Conservation (phyloP, 331 rosid genomes). For the Prunus yedoensis region DNA sequence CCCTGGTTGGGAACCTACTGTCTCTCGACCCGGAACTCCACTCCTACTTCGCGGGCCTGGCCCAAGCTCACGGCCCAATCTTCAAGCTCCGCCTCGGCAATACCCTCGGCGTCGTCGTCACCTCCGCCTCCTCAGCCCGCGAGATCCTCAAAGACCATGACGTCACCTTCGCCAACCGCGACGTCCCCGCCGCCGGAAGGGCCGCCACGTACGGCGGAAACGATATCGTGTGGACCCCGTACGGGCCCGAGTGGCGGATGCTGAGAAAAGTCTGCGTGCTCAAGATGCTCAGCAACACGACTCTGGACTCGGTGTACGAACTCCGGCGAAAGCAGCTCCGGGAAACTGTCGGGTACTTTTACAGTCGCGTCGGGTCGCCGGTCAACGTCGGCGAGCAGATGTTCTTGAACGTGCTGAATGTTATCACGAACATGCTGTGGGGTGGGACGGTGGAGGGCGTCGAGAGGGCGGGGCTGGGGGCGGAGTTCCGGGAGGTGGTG, state of each 20-base stretch:
- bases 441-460: slow-evolving; percentile 62
- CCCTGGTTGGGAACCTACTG: slow-evolving; percentile 66
- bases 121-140: slow-evolving; percentile 58
- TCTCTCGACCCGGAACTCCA: slow-evolving; percentile 75
- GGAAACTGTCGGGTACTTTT: slow-evolving; percentile 29
- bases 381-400: slow-evolving; percentile 66
- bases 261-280: slow-evolving; percentile 58
- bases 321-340: slow-evolving; percentile 59
- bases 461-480: slow-evolving; percentile 44
- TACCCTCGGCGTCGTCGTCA: slow-evolving; percentile 46
- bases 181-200: slow-evolving; percentile 50
- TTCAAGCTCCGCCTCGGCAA: slow-evolving; percentile 58
- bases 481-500: slow-evolving; percentile 58
- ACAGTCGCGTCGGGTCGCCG: slow-evolving; percentile 36
- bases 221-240: slow-evolving; percentile 68
- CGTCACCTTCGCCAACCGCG: slow-evolving; percentile 69
- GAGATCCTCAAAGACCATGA: slow-evolving; percentile 66
- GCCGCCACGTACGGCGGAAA: slow-evolving; percentile 44
- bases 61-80: slow-evolving; percentile 56
- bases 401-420: slow-evolving; percentile 61
- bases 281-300: slow-evolving; percentile 70
- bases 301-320: slow-evolving; percentile 57
- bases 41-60: slow-evolving; percentile 49
- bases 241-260: slow-evolving; percentile 84
- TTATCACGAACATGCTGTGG: slow-evolving; percentile 76